Conservation (phyloP, 306 rosid genomes). For the Hippophae tibetana region DNA sequence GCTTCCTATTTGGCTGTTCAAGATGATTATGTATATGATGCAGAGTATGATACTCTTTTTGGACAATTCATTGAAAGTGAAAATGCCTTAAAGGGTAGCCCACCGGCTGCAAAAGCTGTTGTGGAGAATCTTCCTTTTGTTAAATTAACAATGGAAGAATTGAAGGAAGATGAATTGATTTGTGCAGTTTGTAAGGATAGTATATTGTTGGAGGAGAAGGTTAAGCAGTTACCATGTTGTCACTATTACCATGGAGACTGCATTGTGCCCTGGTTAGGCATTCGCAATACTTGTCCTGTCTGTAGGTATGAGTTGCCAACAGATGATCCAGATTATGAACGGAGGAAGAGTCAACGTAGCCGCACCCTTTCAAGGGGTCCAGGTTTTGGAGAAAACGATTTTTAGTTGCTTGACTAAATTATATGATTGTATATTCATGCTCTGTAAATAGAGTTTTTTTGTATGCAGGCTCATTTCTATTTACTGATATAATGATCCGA, state of each 20-base stretch:
- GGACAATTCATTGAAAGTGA: conserved; percentile 68
- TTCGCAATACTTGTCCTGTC: conserved; percentile 82
- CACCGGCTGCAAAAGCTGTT: conserved; percentile 53
- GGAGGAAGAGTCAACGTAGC: conserved; percentile 38
- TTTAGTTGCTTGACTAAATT: conserved; percentile 34
- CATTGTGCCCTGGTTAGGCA: conserved; percentile 71
- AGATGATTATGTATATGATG: conserved; percentile 35
- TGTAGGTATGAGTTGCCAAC: conserved; percentile 77
- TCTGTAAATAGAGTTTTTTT: no score
- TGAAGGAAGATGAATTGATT: conserved; percentile 36
- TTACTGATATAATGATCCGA: no score
- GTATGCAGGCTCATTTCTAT: no score
- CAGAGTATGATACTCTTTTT: conserved; percentile 46
- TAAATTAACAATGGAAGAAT: conserved; percentile 46
- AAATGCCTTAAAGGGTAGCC: conserved; percentile 50
- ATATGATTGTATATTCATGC: not conserved
- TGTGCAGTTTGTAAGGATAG: conserved; percentile 85
- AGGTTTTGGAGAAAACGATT: not conserved
- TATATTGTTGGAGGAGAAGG: conserved; percentile 38
- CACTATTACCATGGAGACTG: conserved; percentile 77
- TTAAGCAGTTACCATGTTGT: conserved; percentile 52
- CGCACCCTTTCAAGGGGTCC: conserved; percentile 1
- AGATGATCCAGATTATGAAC: conserved; percentile 64
- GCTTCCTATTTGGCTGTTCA: conserved; percentile 24
- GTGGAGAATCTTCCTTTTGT: conserved; percentile 72